phyloP scores from a whole-genome alignment of 768 basidiomycete genomes.

The Phlegmacium glaucopus region DNA sequence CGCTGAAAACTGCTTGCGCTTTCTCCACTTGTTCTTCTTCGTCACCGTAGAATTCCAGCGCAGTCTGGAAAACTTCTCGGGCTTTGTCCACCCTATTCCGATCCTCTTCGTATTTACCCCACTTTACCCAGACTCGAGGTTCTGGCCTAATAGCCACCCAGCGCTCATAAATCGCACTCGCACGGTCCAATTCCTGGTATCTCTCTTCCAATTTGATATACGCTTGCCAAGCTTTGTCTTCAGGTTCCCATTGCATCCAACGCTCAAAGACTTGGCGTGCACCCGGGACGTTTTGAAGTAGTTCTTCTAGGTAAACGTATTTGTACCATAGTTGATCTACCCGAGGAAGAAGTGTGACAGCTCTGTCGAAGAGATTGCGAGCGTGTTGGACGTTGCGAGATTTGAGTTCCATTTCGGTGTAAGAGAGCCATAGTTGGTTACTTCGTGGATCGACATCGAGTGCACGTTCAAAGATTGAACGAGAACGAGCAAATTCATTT shows the following conservation, averaged over 20 bases:
- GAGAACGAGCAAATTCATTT: conserved; percentile 91
- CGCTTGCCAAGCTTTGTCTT: conserved; percentile 99
- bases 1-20: conserved; percentile 89
- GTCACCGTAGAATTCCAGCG: conserved; percentile 86
- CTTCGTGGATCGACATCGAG: conserved; percentile 92
- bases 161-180: conserved; percentile 89
- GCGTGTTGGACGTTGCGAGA: conserved; percentile 97
- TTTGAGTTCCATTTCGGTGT: conserved; percentile 98
- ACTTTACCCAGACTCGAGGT: conserved; percentile 80
- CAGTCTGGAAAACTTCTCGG: conserved; percentile 86
- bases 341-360: conserved; percentile 93
- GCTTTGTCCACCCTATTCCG: conserved; percentile 71
- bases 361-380: conserved; percentile 94
- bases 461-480: conserved; percentile 95
- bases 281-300: conserved; percentile 93
- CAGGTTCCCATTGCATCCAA: conserved; percentile 99
- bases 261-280: conserved; percentile 97
- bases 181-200: conserved; percentile 88
- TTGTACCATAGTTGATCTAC: conserved; percentile 99
- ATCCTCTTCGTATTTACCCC: conserved; percentile 88
- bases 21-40: conserved; percentile 93
- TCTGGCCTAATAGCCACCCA: conserved; percentile 82
- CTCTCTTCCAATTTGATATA: conserved; percentile 97
- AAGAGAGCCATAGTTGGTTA: conserved; percentile 89
- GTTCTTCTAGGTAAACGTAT: conserved; percentile 97